Evolutionary conservation across 73 alveolate genomes (phyloP).

Genomic region (Stentor coeruleus): DNA sequence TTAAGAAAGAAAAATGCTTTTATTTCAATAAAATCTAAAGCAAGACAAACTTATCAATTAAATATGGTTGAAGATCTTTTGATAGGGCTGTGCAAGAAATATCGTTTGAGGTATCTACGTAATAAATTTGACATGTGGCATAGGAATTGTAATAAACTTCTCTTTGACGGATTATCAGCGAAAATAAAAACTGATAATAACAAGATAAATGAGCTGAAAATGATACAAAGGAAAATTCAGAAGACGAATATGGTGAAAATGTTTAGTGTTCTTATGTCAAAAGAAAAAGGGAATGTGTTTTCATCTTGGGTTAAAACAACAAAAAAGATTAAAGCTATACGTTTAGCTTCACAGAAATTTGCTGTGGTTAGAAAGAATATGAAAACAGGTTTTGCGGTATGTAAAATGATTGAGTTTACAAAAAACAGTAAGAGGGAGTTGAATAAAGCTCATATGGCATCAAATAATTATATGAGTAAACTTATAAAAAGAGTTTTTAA

Average conservation of each 20-base stretch:
- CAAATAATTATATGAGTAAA: not conserved
- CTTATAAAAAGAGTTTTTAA: not conserved
- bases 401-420: not conserved
- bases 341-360: not conserved
- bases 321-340: not conserved
- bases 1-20: not conserved
- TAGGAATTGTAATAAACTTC: not conserved
- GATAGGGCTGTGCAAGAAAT: not conserved
- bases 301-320: not conserved
- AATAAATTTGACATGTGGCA: constrained; percentile 1
- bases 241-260: not conserved
- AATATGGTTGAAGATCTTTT: constrained; percentile 6
- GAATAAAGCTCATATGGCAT: not conserved
- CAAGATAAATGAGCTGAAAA: not conserved
- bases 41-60: not conserved
- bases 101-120: not conserved
- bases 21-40: not conserved
- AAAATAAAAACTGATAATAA: not conserved
- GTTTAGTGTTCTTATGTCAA: not conserved
- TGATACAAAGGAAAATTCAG: not conserved
- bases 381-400: not conserved
- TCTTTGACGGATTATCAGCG: too few relatives aligned
- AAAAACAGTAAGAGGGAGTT: not conserved
- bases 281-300: not conserved
- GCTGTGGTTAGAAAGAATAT: not conserved